Conservation (phyloP, 2,329 filamentous ascomycete species). For the Cryphonectria nitschkei region DNA sequence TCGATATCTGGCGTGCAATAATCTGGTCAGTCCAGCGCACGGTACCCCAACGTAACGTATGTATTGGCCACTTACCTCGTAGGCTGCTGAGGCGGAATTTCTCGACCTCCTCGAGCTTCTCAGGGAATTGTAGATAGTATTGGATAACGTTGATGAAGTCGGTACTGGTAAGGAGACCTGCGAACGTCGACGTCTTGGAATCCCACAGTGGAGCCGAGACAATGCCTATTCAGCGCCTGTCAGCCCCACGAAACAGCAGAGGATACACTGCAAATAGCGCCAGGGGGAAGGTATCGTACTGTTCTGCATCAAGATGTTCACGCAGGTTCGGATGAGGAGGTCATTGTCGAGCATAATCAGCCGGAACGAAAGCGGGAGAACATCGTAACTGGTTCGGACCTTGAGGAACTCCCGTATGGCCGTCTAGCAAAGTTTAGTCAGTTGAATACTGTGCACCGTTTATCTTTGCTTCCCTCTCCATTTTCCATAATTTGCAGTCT, state of each 20-base stretch:
- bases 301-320: slow-evolving; percentile 95
- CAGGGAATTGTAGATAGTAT: slow-evolving; percentile 97
- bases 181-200: slow-evolving; percentile 88
- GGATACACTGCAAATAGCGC: not conserved
- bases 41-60: not conserved
- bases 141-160: slow-evolving; percentile 99
- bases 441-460: slow-evolving; percentile 5
- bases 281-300: slow-evolving; percentile 54
- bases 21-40: slow-evolving; percentile 24
- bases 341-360: slow-evolving; percentile 95
- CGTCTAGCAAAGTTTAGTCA: slow-evolving; percentile 58
- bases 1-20: slow-evolving; percentile 74
- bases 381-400: slow-evolving; percentile 95
- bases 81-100: slow-evolving; percentile 92
- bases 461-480: not conserved
- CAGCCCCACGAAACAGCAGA: slow-evolving; percentile 17
- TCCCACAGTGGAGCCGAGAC: slow-evolving; percentile 98
- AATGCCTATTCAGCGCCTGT: slow-evolving; percentile 66
- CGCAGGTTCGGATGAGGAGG: slow-evolving; percentile 93
- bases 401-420: slow-evolving; percentile 95
- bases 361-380: slow-evolving; percentile 92
- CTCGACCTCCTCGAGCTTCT: slow-evolving; percentile 86
- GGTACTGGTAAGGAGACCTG: slow-evolving; percentile 89
- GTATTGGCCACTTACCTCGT: slow-evolving; percentile 64
- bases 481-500: not conserved